Base-by-base conservation (phyloP, 345 rosid species). In the Citrus australasica region DNA sequence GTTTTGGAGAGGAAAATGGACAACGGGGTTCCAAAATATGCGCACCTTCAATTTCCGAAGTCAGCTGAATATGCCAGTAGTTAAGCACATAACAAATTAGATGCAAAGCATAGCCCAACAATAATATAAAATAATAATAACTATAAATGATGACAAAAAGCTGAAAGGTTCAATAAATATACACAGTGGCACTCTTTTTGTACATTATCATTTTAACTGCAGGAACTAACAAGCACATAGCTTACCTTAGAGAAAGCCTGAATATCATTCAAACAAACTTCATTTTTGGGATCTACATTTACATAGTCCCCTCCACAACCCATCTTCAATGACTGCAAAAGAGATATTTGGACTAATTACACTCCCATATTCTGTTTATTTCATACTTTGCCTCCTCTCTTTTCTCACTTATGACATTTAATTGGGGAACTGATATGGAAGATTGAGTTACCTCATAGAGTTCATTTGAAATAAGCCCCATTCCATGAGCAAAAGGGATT, bases 391-490 rank as follows among this genome's bases (percentile, higher is more conserved):
- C 51, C 4, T 6, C 16, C 33, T 74, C 27, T 11, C 25, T 4
- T 11, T 46, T 13, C 51, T 46, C 51, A 46, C 51, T 3, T 11
- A 46, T 1, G 51, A 46, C 17, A 11, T 11, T 46, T 37, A 74
- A 16, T 6, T 14, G 7, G 33, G 13, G 25, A 16, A 13, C 4
- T 19, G 32, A 28, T 4, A 65, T 3, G 35, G 25, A 40, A 69
- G 59, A 48, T 40, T 0, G 80, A 42, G n/a, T 71, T 68, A 88
- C 97, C 90, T 89, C 85, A 73, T 84, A 84, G 51, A 89, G 94
- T 72, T 93, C 93, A 72, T 93, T 87, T 51, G 95, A 91, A 72
- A 93, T 93, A 21, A 93, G 82, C 56, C 81, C 95, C 90, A 83
- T 86, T 77, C 97, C 91, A 83, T 90, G 85, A 64, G 88, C 88